These are phyloP conservation scores for Tolypocladium ovalisporum DNA, from an alignment of 2,329 filamentous ascomycete genomes.

Conservation along the genomic window DNA sequence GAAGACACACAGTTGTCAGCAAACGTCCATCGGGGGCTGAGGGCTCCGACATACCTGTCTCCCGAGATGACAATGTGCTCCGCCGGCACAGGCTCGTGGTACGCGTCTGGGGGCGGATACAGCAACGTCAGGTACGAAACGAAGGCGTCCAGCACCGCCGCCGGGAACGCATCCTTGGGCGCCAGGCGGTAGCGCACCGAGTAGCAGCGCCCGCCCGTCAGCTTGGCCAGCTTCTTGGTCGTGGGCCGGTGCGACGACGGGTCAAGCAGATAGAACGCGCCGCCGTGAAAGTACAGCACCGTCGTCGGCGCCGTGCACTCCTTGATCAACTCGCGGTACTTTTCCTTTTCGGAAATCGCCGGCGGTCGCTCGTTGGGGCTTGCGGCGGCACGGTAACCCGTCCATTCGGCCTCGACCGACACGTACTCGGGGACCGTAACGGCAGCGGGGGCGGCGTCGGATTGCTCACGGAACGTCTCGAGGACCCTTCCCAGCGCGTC, in stretches of 20 bases:
- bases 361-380: constrained; percentile 38
- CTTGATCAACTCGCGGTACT: constrained; percentile 55
- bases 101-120: constrained; percentile 56
- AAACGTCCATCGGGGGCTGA: neutral
- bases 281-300: constrained; percentile 66
- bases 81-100: constrained; percentile 54
- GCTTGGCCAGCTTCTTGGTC: constrained; percentile 50
- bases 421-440: constrained; percentile 37
- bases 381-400: constrained; percentile 52
- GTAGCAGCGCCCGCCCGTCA: constrained; percentile 57
- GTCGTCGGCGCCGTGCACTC: constrained; percentile 55
- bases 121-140: constrained; percentile 63
- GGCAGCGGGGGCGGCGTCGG: constrained; percentile 1
- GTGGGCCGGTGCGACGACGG: constrained; percentile 53
- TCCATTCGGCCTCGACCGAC: constrained; percentile 65
- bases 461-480: constrained; percentile 7
- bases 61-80: constrained; percentile 60
- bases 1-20: neutral
- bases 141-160: constrained; percentile 62
- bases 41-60: constrained; percentile 39
- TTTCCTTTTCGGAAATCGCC: constrained; percentile 47
- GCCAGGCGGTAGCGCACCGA: constrained; percentile 65
- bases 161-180: constrained; percentile 65
- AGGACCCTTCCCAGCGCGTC: constrained; percentile 49
- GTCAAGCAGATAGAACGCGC: constrained; percentile 63